phyloP scores from a whole-genome alignment of 768 basidiomycete species.

The Leucosporidium creatinivorum region DNA sequence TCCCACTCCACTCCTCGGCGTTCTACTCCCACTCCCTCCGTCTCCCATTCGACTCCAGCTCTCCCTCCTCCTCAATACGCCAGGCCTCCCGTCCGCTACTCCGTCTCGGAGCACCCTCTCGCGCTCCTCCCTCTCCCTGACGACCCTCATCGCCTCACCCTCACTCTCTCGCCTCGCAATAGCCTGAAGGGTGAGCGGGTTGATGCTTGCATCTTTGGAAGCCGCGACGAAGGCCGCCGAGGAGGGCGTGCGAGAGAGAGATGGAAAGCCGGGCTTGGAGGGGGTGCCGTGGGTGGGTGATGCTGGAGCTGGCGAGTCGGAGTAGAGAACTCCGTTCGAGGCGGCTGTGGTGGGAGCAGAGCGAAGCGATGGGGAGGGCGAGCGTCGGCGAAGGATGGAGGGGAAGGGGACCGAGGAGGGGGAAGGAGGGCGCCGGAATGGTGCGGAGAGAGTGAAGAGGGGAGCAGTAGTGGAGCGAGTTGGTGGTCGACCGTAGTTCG shows the following conservation, averaged over 20 bases:
- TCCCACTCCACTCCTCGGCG: not conserved
- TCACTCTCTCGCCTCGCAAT: conserved; percentile 19
- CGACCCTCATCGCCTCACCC: conserved; percentile 19
- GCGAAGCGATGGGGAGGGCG: not conserved
- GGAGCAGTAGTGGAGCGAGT: not conserved
- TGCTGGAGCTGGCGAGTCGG: not conserved
- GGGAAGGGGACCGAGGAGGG: not conserved
- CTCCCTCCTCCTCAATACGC: not conserved
- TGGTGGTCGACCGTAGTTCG: not conserved
- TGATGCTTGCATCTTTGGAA: not conserved
- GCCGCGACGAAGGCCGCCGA: conserved; percentile 19
- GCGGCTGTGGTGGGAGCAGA: not conserved
- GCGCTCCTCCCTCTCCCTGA: conserved; percentile 12
- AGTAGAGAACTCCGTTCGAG: not conserved
- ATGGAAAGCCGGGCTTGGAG: not conserved
- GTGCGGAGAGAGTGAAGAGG: not conserved
- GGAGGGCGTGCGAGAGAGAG: conserved; percentile 2
- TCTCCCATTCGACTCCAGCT: conserved; percentile 5
- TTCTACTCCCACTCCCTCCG: not conserved
- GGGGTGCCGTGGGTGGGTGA: not conserved
- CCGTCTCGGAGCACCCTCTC: not conserved
- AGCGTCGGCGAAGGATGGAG: not conserved
- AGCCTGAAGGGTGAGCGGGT: conserved; percentile 24
- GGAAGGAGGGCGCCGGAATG: not conserved
- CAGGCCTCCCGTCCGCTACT: not conserved